Evolutionary conservation across 176 grass and related monocot species (phyloP), one percentile per base, ranked within the genome.

Genomic region (Juncus inflexus): DNA sequence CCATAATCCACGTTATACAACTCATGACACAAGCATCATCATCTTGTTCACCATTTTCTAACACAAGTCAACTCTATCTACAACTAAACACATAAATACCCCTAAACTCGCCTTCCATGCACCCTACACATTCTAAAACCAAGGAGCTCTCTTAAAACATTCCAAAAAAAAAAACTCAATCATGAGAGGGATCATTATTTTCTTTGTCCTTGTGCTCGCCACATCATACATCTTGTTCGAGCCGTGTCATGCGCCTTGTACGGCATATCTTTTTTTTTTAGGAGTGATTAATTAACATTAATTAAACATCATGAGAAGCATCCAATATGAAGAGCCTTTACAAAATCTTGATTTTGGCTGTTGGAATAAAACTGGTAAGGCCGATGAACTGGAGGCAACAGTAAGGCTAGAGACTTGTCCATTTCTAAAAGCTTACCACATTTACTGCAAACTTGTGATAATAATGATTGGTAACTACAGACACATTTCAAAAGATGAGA

Each of bases 361-460:
- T 79, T 84, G 7, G 79, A 82, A 42, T 41, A 84, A 74, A 82
- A 65, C 40, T 73, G 75, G 64, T 84, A 99, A 8, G 83, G 75
- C 45, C 78, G 83, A 37, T 84, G 85, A 52, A 87, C 89, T 35
- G 95, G 89, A 64, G 95, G 89, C 57, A 99, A 89, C 72, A 90
- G 78, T 80, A 90, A 64, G 74, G 86, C 81, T 67, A 83, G 76
- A 47, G 95, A 90, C 50, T 90, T 99, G 70, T 94, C 95, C 95
- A 94, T 83, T 65, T 75, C 55, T 57, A 87, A 45, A 81, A 90
- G 80, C 7, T 72, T 76, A 7, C 68, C 40, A 52, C 89, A 94
- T 87, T 92, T 90, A 84, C 95, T 99, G 89, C 89, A 99, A 66
- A 71, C 58, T 75, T 90, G 89, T 47, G 86, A 82, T 78, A 85